Conservation (phyloP, 129 eudicot species). For the Chrysanthemum lavandulifolium region DNA sequence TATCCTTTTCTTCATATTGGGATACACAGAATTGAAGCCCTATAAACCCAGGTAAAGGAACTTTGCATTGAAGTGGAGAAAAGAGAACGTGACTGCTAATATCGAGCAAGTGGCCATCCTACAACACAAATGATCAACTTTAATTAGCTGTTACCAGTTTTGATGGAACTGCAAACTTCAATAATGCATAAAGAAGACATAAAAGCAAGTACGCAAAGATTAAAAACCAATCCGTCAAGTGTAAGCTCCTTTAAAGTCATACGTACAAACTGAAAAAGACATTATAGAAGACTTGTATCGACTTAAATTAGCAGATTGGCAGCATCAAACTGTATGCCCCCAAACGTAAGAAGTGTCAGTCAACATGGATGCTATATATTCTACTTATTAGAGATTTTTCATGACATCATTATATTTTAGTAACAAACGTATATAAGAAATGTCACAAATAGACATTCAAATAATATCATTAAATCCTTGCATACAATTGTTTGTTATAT, state of each 20-base stretch:
- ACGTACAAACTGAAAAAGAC: background rate
- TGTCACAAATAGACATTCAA: background rate
- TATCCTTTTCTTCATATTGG: constrained; percentile 71
- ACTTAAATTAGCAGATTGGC: no score
- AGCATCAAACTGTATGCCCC: no score
- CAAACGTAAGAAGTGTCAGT: no score
- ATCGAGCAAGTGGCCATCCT: constrained; percentile 84
- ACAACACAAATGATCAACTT: constrained; percentile 29
- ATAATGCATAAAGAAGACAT: constrained; percentile 3
- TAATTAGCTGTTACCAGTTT: constrained; percentile 22
- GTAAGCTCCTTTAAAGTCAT: background rate
- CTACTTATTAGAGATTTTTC: no score
- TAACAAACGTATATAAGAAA: background rate
- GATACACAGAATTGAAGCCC: constrained; percentile 66
- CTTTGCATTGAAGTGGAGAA: constrained; percentile 88
- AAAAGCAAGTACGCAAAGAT: background rate
- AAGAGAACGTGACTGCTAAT: constrained; percentile 77
- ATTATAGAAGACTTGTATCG: background rate
- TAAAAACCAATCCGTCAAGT: background rate
- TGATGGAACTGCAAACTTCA: background rate
- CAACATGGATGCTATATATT: no score
- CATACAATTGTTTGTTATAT: background rate
- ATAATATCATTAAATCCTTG: background rate
- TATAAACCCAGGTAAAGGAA: constrained; percentile 76
- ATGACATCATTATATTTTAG: background rate